Evolutionary conservation across 2,329 filamentous ascomycete genomes (phyloP), one percentile per base, ranked within the genome.

Genomic region (Monosporascus sp.): DNA sequence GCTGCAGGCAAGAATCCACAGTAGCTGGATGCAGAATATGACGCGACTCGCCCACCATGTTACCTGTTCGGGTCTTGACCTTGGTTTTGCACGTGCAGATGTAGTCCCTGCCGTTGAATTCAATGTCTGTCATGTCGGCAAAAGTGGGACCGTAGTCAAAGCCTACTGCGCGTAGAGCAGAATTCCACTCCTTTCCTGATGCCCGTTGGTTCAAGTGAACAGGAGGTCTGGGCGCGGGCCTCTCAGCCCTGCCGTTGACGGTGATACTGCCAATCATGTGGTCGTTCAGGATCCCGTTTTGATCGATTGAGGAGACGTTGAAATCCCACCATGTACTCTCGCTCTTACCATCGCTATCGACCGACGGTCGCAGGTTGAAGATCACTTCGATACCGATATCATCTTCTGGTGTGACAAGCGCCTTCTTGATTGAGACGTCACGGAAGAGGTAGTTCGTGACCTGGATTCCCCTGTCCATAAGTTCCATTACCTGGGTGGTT

Each of bases 141-240:
- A 76, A 76, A 0, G 63, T 66, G 2, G 68, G 63, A 4, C 72
- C 72, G 53, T 72, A 77, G 38, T 67, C 54, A 49, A 75, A 70
- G 1, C 73, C 74, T 3, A 73, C 67, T 3, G 63, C 56, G 3
- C 56, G 53, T 3, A 75, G 61, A 4, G 66, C 63, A 2, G 69
- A 56, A 54, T 72, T 65, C 62, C 68, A 71, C 2, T 52, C 49
- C 43, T 65, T 67, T 3, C 60, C 63, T 4, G 56, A 56, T 2
- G 62, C 64, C 1, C 62, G 60, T 26, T 68, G 63, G n/a, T 24
- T 24, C 24, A 24, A 24, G 24, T 24, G 24, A 24, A 24, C 24
- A 24, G 58, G 52, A 37, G 64, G 51, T 2, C 55, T 47, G 11
- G 58, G 57, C 11, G 54, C 53, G 5, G 24, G 24, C 24, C 4